Conservation (phyloP, 768 basidiomycete species). For the Galerina sulciceps region DNA sequence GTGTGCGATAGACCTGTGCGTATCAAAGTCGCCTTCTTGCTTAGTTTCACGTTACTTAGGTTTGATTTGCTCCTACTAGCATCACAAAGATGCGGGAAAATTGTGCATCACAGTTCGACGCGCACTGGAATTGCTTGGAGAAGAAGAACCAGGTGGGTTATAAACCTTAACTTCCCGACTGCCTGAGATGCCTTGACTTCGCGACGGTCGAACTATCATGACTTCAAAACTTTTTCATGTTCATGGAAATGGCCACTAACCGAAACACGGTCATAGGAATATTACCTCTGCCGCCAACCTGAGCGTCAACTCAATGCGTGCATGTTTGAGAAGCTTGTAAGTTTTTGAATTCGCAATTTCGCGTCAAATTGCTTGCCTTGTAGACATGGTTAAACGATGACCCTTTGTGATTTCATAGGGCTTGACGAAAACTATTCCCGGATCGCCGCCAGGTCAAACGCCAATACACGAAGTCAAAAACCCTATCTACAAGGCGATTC, state of each 20-base stretch:
- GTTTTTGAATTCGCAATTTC: conserved; percentile 31
- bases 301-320: conserved; percentile 90
- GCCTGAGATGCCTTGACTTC: neutral
- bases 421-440: conserved; percentile 89
- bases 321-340: conserved; percentile 94
- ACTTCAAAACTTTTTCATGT: neutral
- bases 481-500: conserved; percentile 81
- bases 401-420: conserved; percentile 55
- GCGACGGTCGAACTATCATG: neutral
- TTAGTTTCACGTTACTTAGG: neutral
- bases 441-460: conserved; percentile 76
- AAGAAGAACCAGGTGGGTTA: conserved; percentile 85
- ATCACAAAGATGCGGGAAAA: conserved; percentile 93
- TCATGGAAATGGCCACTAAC: no score
- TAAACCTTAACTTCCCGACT: neutral
- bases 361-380: neutral
- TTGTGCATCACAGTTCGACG: conserved; percentile 84
- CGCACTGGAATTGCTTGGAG: conserved; percentile 95
- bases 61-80: conserved; percentile 41
- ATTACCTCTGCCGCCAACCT: conserved; percentile 84
- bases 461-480: conserved; percentile 89
- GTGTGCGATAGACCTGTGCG: conserved; percentile 93
- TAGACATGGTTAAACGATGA: no score
- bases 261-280: conserved; percentile 58
- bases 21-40: conserved; percentile 16